These are phyloP conservation scores for Pestalotiopsis sp. DNA, from an alignment of 2,329 filamentous ascomycete genomes.

Conservation along the genomic window DNA sequence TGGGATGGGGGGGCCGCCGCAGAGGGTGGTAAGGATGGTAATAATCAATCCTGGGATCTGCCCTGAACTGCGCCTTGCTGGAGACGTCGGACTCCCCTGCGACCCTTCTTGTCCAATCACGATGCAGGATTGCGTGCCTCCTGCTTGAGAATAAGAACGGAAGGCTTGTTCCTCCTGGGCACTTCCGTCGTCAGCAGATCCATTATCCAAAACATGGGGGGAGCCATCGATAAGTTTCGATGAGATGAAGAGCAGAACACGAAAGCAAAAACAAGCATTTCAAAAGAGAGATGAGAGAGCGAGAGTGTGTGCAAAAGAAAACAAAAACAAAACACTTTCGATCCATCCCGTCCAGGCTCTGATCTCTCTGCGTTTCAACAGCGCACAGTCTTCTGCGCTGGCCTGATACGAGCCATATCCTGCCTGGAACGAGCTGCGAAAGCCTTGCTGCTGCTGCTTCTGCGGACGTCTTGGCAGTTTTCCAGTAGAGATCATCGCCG, in stretches of 20 bases:
- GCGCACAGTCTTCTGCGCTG: not conserved
- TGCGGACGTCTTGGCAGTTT: not conserved
- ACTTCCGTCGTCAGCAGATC: not conserved
- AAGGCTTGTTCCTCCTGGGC: constrained; percentile 1
- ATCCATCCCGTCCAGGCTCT: not conserved
- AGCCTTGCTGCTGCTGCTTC: not conserved
- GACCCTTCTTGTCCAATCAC: not conserved
- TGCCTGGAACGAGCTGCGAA: not conserved
- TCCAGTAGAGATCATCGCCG: not conserved
- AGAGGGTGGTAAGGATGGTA: constrained; percentile 2
- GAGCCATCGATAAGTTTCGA: not conserved
- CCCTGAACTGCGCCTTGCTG: constrained; percentile 8
- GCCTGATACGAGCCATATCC: not conserved
- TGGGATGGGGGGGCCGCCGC: not conserved
- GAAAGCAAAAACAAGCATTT: not conserved
- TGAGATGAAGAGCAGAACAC: not conserved
- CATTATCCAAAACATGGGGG: not conserved
- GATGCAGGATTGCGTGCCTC: not conserved
- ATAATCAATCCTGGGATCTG: constrained; percentile 3
- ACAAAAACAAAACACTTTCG: not conserved
- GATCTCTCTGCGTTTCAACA: not conserved
- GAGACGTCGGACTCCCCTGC: not conserved
- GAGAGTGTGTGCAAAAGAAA: not conserved
- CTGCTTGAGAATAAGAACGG: not conserved
- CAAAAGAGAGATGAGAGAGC: not conserved